A percentile compares a stretch with the other conserved stretches of the same genome.
Evolutionary conservation across 257 asterid genomes (phyloP).

Genomic region (Nicotiana undulata): DNA sequence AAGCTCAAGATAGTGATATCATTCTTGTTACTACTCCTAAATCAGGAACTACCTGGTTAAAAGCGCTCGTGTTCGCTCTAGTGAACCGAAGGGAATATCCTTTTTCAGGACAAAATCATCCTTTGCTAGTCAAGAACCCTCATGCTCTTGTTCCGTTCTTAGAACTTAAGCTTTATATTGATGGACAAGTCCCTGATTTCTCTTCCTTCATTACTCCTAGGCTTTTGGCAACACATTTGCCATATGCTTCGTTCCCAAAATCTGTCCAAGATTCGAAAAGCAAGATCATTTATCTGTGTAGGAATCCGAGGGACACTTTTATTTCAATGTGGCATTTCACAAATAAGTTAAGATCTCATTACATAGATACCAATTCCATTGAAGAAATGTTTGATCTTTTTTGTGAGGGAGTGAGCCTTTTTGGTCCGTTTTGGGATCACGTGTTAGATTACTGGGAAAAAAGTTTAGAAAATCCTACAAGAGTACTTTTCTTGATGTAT

Average conservation of each 20-base stretch:
- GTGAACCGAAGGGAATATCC: not conserved
- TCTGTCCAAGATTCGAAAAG: not conserved
- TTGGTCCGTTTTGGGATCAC: constrained; percentile 17
- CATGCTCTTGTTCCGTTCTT: constrained; percentile 12
- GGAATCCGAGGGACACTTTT: constrained; percentile 12
- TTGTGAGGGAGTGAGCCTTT: constrained; percentile 1
- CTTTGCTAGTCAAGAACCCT: constrained; percentile 10
- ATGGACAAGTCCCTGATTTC: not conserved
- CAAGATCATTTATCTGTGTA: constrained; percentile 11
- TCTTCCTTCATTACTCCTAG: not conserved
- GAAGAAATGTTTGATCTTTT: constrained; percentile 6
- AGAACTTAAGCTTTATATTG: not conserved
- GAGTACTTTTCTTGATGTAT: constrained; percentile 9
- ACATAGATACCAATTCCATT: not conserved
- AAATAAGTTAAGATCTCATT: not conserved
- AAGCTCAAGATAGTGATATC: constrained; percentile 21
- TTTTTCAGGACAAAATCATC: constrained; percentile 10
- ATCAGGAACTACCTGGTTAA: constrained; percentile 19
- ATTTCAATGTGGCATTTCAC: constrained; percentile 14
- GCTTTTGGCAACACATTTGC: constrained; percentile 13
- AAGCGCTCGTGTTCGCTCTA: not conserved
- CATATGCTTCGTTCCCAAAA: not conserved
- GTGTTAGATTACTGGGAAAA: not conserved
- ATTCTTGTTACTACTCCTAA: constrained; percentile 46
- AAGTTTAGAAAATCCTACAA: constrained; percentile 1